A percentile compares a stretch with the other conserved stretches of the same genome.
Evolutionary conservation across 2,329 filamentous ascomycete genomes (phyloP).

Genomic region (Colletotrichum lini): DNA sequence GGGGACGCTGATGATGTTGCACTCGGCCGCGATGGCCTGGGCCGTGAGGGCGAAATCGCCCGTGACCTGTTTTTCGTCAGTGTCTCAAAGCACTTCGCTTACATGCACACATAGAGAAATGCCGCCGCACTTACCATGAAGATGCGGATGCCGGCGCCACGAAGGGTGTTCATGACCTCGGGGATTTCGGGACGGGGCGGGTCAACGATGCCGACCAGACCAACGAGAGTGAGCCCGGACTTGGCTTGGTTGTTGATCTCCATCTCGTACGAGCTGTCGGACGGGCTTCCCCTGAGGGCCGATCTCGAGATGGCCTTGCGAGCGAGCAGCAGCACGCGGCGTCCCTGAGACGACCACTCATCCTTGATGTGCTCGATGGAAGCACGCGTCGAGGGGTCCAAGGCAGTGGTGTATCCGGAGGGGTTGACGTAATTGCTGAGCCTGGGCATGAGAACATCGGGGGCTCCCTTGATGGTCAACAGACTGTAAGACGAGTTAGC

Average conservation of each 20-base stretch:
- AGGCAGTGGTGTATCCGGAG: slow-evolving; percentile 66
- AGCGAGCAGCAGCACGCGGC: slow-evolving; percentile 77
- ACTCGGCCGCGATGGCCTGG: slow-evolving; percentile 79
- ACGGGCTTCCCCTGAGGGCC: slow-evolving; percentile 27
- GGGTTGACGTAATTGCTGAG: slow-evolving; percentile 71
- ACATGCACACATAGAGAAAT: too few species aligned
- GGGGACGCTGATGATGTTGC: slow-evolving; percentile 76
- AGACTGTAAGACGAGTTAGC: slow-evolving; percentile 55
- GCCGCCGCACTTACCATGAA: slow-evolving; percentile 74
- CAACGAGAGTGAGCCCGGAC: slow-evolving; percentile 76
- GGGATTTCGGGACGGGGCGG: slow-evolving; percentile 82
- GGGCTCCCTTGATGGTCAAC: slow-evolving; percentile 84
- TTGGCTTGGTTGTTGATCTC: slow-evolving; percentile 69
- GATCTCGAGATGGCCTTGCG: slow-evolving; percentile 67
- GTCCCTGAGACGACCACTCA: slow-evolving; percentile 77
- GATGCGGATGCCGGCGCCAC: slow-evolving; percentile 80
- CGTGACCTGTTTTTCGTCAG: slow-evolving; percentile 66
- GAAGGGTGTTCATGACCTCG: slow-evolving; percentile 75
- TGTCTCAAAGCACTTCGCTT: too few species aligned
- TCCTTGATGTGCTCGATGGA: slow-evolving; percentile 74
- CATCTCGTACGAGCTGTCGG: slow-evolving; percentile 63
- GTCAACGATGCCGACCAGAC: slow-evolving; percentile 84
- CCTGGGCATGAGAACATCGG: slow-evolving; percentile 78
- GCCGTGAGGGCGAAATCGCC: slow-evolving; percentile 84
- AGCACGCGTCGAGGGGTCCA: slow-evolving; percentile 61